Evolutionary conservation across 2,329 filamentous ascomycete species (phyloP), one percentile per base, ranked within the genome.

Genomic region (Cercospora sp.): DNA sequence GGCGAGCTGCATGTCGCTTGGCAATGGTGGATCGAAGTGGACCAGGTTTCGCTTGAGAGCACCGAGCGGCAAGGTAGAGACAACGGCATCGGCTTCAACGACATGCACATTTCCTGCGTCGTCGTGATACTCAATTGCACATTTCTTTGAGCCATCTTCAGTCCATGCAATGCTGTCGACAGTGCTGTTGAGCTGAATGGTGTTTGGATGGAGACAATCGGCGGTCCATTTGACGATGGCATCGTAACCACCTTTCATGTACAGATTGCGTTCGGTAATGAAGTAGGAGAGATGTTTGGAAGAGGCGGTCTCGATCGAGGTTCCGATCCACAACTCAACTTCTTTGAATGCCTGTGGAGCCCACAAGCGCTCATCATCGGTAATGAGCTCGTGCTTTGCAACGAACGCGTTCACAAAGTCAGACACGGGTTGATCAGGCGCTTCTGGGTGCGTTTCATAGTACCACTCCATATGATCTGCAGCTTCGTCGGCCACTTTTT

Each of bases 201-300:
- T 79, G 23, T 76, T 74, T 3, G 79, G 75, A 55, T 78, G 72
- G 48, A 82, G 76, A 13, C 78, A 76, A 61, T 79, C 72, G 13
- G 80, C 78, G 33, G 76, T 79, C 80, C 80, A 82, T 40, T 81
- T 74, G 28, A 82, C 77, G 31, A 82, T 80, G 59, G 76, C 78
- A 68, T 82, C 80, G 67, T 82, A 82, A n/a, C 80, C 80, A 42
- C 80, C 80, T 71, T 81, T 81, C 80, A 82, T 82, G 72, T 82
- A 82, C 42, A 82, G 74, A 70, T 82, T 82, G 61, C 80, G 74
- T 72, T 82, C 80, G 1, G 80, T 82, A 30, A 81, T 77, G 63
- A 82, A 82, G 65, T 82, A 82, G 63, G 77, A 78, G 60, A 82
- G 73, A 71, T 82, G 76, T 68, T 81, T 82, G 18, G 80, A 78